A percentile compares a stretch with the other conserved stretches of the same genome.
Conservation (phyloP, 163 green algal genomes). For the Trebouxiophyceae sp. region DNA sequence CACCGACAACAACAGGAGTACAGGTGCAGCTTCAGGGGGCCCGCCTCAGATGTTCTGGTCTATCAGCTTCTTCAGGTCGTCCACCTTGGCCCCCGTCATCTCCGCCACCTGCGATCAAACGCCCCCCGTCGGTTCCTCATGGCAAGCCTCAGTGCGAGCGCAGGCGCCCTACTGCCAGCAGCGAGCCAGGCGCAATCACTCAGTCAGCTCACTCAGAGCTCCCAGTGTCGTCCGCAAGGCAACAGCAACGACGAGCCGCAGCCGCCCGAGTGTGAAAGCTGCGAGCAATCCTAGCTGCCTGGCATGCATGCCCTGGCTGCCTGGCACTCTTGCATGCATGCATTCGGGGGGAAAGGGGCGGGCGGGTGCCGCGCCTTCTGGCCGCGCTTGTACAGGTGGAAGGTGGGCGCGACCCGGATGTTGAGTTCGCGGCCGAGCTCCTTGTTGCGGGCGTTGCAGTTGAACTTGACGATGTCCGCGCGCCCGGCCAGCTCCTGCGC, state of each 20-base stretch:
- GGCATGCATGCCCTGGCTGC: background rate
- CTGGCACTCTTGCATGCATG: too few species aligned
- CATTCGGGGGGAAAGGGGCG: background rate
- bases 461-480: conserved; percentile 57
- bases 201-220: too few species aligned
- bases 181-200: too few species aligned
- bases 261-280: background rate
- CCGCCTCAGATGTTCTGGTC: background rate
- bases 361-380: conserved; percentile 19
- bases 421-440: conserved; percentile 49
- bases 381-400: conserved; percentile 65
- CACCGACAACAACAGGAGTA: too few species aligned
- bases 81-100: conserved; percentile 76
- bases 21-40: too few species aligned
- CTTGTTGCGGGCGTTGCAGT: conserved; percentile 79
- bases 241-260: background rate
- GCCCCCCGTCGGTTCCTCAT: background rate
- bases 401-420: conserved; percentile 67
- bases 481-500: conserved; percentile 25
- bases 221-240: background rate
- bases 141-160: background rate
- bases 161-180: background rate
- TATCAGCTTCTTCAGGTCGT: conserved; percentile 33
- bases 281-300: background rate
- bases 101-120: conserved; percentile 37